phyloP scores from a whole-genome alignment of 1,284 basidiomycete genomes.

The Violaceomyces palustris region DNA sequence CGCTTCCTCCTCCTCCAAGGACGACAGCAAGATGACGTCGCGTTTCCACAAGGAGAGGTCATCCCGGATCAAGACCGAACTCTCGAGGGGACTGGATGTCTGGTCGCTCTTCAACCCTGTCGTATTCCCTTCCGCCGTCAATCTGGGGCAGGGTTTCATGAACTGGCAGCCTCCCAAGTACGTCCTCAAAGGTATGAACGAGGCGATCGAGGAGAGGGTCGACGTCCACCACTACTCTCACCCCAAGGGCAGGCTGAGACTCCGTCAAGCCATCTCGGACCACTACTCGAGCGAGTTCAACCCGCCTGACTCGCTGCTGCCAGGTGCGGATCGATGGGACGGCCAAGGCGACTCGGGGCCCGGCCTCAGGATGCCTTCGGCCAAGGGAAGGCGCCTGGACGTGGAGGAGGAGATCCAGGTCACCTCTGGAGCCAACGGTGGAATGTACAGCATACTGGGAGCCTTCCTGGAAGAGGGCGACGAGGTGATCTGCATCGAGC shows the following conservation, averaged over 20 bases:
- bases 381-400: constrained; percentile 65
- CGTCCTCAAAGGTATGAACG: constrained; percentile 26
- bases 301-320: constrained; percentile 31
- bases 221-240: constrained; percentile 51
- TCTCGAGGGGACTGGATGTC: constrained; percentile 42
- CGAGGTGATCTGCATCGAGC: constrained; percentile 97
- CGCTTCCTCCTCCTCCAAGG: no score
- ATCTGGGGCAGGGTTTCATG: constrained; percentile 52
- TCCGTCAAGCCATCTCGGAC: constrained; percentile 39
- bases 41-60: constrained; percentile 25
- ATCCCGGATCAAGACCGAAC: constrained; percentile 32
- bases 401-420: constrained; percentile 84
- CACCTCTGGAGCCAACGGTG: constrained; percentile 77
- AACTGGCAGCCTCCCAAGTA: constrained; percentile 46
- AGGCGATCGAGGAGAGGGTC: constrained; percentile 19
- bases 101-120: constrained; percentile 50
- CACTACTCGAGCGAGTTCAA: constrained; percentile 27
- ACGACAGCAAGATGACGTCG: no score
- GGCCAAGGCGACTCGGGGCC: no score
- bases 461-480: constrained; percentile 58
- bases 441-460: constrained; percentile 43
- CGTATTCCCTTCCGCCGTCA: constrained; percentile 48
- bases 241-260: constrained; percentile 41
- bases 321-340: no score
- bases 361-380: constrained; percentile 16